phyloP scores from a whole-genome alignment of 2,329 filamentous ascomycete genomes.

The Pleomassaria siparia region DNA sequence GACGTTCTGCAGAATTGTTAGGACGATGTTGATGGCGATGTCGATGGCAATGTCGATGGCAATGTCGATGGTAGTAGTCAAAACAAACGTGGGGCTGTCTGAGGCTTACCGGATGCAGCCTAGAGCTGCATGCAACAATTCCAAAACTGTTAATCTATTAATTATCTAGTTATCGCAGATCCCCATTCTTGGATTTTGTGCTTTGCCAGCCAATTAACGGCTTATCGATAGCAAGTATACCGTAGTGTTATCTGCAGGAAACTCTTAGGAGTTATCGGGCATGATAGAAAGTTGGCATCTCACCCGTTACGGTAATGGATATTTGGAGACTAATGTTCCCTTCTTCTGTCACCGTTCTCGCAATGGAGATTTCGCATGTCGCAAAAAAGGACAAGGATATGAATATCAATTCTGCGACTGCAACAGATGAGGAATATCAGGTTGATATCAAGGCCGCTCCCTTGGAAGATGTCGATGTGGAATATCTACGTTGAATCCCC shows the following conservation, averaged over 20 bases:
- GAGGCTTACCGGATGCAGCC: background rate
- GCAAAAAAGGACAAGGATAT: conserved; percentile 5
- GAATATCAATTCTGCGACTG: background rate
- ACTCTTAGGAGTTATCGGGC: background rate
- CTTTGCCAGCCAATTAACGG: background rate
- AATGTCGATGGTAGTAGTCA: background rate
- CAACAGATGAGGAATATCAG: conserved; percentile 1
- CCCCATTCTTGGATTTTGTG: background rate
- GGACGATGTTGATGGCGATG: too few species aligned
- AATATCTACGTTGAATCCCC: conserved; percentile 19
- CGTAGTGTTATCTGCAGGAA: background rate
- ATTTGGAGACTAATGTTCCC: background rate
- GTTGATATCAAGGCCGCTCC: background rate
- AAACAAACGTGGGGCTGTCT: background rate
- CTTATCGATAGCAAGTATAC: background rate
- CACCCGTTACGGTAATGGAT: background rate
- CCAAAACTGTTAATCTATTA: too few species aligned
- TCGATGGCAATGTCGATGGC: background rate
- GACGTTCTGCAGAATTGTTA: too few species aligned
- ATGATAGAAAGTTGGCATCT: background rate
- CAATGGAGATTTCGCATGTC: conserved; percentile 2
- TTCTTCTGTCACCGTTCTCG: background rate
- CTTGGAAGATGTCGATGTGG: conserved; percentile 12
- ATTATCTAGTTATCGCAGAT: too few species aligned
- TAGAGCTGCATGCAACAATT: background rate